phyloP scores from a whole-genome alignment of 2,329 filamentous ascomycete species.

The Botrytis fragariae region DNA sequence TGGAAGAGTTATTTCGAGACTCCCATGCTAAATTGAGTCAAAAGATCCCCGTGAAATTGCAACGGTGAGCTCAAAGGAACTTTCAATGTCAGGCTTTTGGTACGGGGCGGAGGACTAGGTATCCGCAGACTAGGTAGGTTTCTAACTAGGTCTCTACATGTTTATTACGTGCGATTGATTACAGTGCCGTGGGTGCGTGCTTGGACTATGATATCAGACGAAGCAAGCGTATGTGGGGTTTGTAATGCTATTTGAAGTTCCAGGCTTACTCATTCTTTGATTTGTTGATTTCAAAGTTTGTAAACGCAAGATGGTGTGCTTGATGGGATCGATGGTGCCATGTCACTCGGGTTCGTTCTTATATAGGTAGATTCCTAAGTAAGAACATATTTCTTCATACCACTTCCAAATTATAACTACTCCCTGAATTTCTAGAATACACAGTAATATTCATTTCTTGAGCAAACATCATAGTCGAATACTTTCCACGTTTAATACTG shows the following conservation, averaged over 20 bases:
- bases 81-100: neutral
- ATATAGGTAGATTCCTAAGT: constrained; percentile 2
- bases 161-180: neutral
- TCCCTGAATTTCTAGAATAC: neutral
- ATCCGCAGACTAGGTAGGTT: neutral
- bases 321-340: constrained; percentile 18
- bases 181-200: neutral
- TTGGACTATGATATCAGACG: neutral
- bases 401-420: neutral
- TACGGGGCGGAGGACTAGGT: neutral
- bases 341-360: constrained; percentile 6
- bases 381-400: neutral
- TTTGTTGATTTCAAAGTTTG: neutral
- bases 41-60: neutral
- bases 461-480: neutral
- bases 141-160: neutral
- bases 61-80: neutral
- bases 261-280: constrained; percentile 10
- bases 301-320: constrained; percentile 20
- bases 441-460: neutral
- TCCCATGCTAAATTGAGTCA: neutral
- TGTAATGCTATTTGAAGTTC: neutral
- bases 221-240: constrained; percentile 9
- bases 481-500: neutral
- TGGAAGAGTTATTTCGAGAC: neutral